A percentile compares a stretch with the other conserved stretches of the same genome.
phyloP scores from a whole-genome alignment of 1,139 yeast genomes.

The Candida sp. region DNA sequence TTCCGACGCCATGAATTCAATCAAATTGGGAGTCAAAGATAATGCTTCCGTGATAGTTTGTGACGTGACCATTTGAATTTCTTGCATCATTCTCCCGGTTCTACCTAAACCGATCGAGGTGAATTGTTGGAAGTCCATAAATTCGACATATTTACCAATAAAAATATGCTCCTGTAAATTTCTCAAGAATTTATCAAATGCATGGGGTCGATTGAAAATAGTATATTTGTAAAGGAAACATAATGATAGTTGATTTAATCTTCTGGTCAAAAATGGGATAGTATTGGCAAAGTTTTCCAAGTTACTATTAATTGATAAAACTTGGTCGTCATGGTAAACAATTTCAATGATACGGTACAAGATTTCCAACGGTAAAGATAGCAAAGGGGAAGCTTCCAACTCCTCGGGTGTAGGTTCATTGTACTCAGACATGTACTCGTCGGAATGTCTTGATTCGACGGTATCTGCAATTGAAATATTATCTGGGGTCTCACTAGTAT shows the following conservation, averaged over 20 bases:
- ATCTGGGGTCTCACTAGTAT: constrained; percentile 1
- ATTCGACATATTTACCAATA: constrained; percentile 66
- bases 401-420: background rate
- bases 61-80: constrained; percentile 86
- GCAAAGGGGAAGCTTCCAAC: constrained; percentile 9
- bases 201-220: constrained; percentile 75
- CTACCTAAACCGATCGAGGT: constrained; percentile 90
- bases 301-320: constrained; percentile 38
- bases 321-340: constrained; percentile 38
- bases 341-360: constrained; percentile 41
- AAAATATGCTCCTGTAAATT: constrained; percentile 49
- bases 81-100: constrained; percentile 85
- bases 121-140: constrained; percentile 83
- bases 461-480: constrained; percentile 2
- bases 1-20: constrained; percentile 81
- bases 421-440: background rate
- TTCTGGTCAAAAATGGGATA: constrained; percentile 33
- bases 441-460: constrained; percentile 1
- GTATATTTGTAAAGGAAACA: constrained; percentile 62
- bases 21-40: constrained; percentile 58
- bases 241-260: constrained; percentile 29
- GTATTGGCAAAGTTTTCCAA: constrained; percentile 42
- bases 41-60: constrained; percentile 66
- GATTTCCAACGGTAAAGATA: constrained; percentile 38
- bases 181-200: constrained; percentile 68